Evolutionary conservation across 1,139 yeast species (phyloP).

Genomic region (Saccharomyces pastorianus): DNA sequence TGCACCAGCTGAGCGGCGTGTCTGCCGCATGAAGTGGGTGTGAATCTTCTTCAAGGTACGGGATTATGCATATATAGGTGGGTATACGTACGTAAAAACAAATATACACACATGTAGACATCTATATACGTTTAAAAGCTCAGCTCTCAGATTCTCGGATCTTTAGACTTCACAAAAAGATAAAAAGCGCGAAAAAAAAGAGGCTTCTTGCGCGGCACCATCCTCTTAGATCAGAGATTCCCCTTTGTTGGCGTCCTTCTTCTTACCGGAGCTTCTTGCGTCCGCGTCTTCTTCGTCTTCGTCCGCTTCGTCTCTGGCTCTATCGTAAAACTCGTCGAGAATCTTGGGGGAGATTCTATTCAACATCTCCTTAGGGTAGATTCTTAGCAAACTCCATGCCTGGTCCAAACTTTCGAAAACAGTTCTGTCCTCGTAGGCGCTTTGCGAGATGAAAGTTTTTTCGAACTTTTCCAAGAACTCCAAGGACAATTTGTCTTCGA

Average conservation of each 20-base stretch:
- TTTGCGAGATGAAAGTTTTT: conserved; percentile 89
- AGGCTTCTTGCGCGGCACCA: not conserved
- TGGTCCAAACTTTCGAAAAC: conserved; percentile 92
- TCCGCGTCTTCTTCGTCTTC: conserved; percentile 36
- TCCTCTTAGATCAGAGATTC: conserved; percentile 15
- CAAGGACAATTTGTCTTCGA: conserved; percentile 92
- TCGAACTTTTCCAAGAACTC: conserved; percentile 97
- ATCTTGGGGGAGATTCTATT: conserved; percentile 98
- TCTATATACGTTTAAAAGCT: not conserved
- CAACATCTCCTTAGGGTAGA: conserved; percentile 96
- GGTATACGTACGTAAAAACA: not conserved
- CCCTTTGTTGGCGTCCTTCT: conserved; percentile 22
- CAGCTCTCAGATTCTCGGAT: not conserved
- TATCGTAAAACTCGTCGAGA: conserved; percentile 86
- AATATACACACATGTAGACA: not conserved
- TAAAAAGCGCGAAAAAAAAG: not conserved
- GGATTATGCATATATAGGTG: conserved; percentile 1
- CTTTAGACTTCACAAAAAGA: not conserved
- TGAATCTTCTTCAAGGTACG: not conserved
- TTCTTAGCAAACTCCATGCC: conserved; percentile 96
- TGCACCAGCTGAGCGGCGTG: not conserved
- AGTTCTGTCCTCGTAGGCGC: conserved; percentile 91
- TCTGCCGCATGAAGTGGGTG: not conserved
- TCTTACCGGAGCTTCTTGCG: conserved; percentile 7
- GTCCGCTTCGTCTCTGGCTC: conserved; percentile 65